phyloP scores from a whole-genome alignment of 805 yeast genomes.

The Candida nanaspora region DNA sequence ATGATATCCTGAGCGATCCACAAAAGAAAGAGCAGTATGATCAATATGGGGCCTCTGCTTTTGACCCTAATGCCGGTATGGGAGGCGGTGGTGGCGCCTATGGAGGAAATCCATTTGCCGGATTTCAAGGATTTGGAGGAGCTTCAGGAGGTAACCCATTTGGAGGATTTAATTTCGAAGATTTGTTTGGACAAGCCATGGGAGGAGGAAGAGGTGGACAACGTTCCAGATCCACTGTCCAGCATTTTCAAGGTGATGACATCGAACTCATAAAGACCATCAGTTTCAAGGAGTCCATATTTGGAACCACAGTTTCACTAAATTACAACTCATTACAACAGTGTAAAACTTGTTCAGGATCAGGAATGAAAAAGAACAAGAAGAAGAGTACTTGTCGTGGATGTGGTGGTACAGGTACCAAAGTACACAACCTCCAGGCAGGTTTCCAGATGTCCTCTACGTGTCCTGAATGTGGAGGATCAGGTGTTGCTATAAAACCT shows the following conservation, averaged over 20 bases:
- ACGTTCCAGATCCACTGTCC: constrained; percentile 39
- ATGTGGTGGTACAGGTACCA: constrained; percentile 92
- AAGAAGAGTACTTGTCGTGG: constrained; percentile 71
- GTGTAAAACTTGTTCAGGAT: constrained; percentile 76
- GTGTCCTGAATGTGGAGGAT: constrained; percentile 80
- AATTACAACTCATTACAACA: constrained; percentile 67
- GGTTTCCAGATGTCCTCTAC: constrained; percentile 97
- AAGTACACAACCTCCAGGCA: constrained; percentile 76
- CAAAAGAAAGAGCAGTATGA: constrained; percentile 84
- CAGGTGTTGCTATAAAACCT: constrained; percentile 70
- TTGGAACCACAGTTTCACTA: constrained; percentile 63
- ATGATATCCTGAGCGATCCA: constrained; percentile 83
- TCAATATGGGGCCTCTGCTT: constrained; percentile 84
- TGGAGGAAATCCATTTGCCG: constrained; percentile 38
- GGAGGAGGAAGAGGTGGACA: constrained; percentile 30
- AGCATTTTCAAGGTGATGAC: constrained; percentile 85
- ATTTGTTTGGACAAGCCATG: constrained; percentile 50
- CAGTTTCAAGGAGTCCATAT: constrained; percentile 79
- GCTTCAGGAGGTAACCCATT: constrained; percentile 26
- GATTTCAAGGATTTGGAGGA: constrained; percentile 29
- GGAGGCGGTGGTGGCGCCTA: constrained; percentile 51
- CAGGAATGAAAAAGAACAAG: constrained; percentile 75
- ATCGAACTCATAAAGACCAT: constrained; percentile 72
- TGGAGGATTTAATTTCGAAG: constrained; percentile 42
- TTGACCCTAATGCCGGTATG: constrained; percentile 52